Base-by-base conservation (phyloP, 2,329 filamentous ascomycete genomes). In the Sclerotinia spermophila region DNA sequence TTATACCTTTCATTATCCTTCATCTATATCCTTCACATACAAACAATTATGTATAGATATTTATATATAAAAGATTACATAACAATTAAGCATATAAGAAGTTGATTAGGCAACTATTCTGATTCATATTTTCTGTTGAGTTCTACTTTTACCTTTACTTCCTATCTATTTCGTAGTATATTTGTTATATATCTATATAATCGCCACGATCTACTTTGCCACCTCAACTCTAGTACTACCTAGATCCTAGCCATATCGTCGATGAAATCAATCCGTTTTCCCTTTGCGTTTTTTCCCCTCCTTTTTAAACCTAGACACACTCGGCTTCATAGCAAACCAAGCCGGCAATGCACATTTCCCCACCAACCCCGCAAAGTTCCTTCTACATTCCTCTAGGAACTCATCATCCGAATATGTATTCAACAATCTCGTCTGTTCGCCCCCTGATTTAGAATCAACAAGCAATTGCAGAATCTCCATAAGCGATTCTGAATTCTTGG, bases 271-370 rank as follows among this genome's bases (percentile, higher is more conserved):
- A 53, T n/a, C 44, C 33, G 7, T 7, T 1, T 67, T n/a, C 0
- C 4, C 35, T 10, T 35, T 44, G 19, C 21, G 13, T 1, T 24
- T 44, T 10, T 27, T 38, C 38, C 7, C 11, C 11, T 5, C 27
- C 45, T 68, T 68, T 17, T 5, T 19, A 27, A 61, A 61, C 33
- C 40, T 30, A 5, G 55, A 53, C 1, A 11, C 21, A 35, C 10
- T 61, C 11, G 67, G 67, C n/a, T n/a, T 68, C 67, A 68, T 68
- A 27, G 67, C 33, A 38, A 68, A 68, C 67, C 67, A 68, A 68
- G 67, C 67, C 5, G 67, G 67, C 6, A 68, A 44, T n/a, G 67
- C 67, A 30, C 67, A 68, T 24, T 68, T 61, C 5, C 67, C 67
- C 1, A 68, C 67, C 24, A 68, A n/a, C 3, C 55, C 42, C n/a